phyloP scores from a whole-genome alignment of 176 grass and related monocot species.

The Bonia amplexicaulis region DNA sequence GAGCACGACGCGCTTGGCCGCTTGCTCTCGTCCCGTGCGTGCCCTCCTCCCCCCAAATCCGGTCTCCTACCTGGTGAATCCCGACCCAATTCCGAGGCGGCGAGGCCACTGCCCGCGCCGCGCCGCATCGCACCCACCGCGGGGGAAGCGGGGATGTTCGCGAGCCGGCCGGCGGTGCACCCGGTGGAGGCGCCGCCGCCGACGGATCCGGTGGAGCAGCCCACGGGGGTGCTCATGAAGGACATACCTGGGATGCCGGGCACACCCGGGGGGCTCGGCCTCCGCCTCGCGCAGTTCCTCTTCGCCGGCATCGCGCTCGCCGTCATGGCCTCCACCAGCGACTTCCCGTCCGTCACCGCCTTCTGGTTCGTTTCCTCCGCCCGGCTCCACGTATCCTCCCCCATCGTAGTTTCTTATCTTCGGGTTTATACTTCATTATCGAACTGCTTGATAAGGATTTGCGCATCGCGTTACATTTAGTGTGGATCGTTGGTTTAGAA shows the following conservation, averaged over 20 bases:
- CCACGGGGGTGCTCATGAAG: slow-evolving; percentile 66
- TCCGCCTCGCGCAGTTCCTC: slow-evolving; percentile 68
- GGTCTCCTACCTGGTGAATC: background rate
- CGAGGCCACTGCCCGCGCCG: background rate
- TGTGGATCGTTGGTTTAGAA: slow-evolving; percentile 1
- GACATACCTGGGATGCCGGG: slow-evolving; percentile 90
- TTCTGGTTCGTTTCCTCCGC: slow-evolving; percentile 50
- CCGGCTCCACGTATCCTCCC: background rate
- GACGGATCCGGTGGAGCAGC: slow-evolving; percentile 55
- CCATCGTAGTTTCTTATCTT: background rate
- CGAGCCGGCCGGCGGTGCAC: slow-evolving; percentile 81
- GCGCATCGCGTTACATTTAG: background rate
- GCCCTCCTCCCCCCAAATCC: background rate
- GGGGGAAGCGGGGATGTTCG: slow-evolving; percentile 46
- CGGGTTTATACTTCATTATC: background rate
- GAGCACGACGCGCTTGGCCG: background rate
- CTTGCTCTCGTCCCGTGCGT: background rate
- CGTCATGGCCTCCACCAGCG: slow-evolving; percentile 72
- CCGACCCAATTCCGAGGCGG: background rate
- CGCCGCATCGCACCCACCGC: background rate
- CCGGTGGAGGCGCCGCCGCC: slow-evolving; percentile 84
- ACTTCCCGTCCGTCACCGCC: slow-evolving; percentile 75
- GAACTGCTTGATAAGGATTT: background rate
- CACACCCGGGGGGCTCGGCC: slow-evolving; percentile 48
- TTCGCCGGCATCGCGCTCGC: slow-evolving; percentile 62